A percentile compares a stretch with the other conserved stretches of the same genome.
Conservation (phyloP, 345 rosid species). For the Dimocarpus longan region DNA sequence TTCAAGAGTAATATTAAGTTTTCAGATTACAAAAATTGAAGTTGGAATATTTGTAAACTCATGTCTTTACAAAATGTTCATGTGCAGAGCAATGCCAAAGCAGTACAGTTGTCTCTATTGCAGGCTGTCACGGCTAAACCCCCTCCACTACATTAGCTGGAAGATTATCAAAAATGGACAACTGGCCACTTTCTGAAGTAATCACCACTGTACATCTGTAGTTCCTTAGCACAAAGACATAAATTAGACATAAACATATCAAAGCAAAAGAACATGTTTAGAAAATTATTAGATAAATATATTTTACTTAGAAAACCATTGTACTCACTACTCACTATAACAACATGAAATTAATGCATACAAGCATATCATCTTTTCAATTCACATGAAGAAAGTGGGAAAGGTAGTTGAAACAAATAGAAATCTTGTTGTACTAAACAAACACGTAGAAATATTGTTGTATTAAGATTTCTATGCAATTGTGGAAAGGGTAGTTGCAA, state of each 20-base stretch:
- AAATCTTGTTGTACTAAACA: too few relatives aligned
- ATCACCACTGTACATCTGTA: constrained; percentile 70
- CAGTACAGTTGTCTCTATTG: not conserved
- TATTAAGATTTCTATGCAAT: too few relatives aligned
- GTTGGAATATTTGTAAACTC: not conserved
- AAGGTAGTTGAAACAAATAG: too few relatives aligned
- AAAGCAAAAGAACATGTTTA: not conserved
- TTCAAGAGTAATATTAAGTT: too few relatives aligned
- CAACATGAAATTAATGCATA: too few relatives aligned
- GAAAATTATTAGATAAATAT: not conserved
- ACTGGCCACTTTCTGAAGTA: constrained; percentile 51
- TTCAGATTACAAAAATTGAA: not conserved
- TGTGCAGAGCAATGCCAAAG: constrained; percentile 10
- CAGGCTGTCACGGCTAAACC: constrained; percentile 7
- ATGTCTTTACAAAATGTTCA: not conserved
- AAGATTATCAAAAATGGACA: constrained; percentile 46
- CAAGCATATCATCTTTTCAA: too few relatives aligned
- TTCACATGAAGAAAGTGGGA: too few relatives aligned
- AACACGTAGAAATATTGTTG: too few relatives aligned
- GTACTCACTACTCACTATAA: not conserved
- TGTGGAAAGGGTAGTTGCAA: too few relatives aligned
- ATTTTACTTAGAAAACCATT: too few relatives aligned
- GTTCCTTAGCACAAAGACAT: not conserved
- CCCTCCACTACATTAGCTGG: constrained; percentile 33
- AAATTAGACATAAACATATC: not conserved